A percentile compares a stretch with the other conserved stretches of the same genome.
Conservation (phyloP, 2,329 filamentous ascomycete genomes). For the Exophiala spinifera region DNA sequence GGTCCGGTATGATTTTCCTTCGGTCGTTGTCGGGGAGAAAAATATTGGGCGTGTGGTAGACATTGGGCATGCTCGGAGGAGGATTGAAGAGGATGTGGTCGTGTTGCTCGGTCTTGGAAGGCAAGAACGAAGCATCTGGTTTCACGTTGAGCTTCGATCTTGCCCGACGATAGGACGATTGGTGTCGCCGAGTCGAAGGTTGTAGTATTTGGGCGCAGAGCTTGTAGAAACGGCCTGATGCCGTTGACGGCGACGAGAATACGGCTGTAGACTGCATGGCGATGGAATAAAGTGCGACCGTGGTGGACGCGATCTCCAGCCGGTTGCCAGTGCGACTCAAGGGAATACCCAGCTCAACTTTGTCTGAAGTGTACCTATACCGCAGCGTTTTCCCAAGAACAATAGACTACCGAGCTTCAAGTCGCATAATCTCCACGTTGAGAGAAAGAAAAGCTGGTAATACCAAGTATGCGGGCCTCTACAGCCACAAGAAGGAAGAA, state of each 20-base stretch:
- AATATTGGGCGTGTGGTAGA: conserved; percentile 62
- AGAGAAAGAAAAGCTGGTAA: too few species aligned
- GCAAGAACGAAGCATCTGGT: conserved; percentile 51
- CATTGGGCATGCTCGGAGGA: conserved; percentile 60
- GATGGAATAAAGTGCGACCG: not conserved
- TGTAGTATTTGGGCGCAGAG: conserved; percentile 28
- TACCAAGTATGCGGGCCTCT: too few species aligned
- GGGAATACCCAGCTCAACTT: too few species aligned
- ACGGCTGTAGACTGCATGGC: conserved; percentile 22
- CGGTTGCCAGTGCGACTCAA: too few species aligned
- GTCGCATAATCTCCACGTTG: too few species aligned
- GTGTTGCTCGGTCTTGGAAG: conserved; percentile 37
- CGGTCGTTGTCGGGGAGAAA: conserved; percentile 60
- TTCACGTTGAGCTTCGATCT: conserved; percentile 51
- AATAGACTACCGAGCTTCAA: too few species aligned
- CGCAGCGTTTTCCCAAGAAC: too few species aligned
- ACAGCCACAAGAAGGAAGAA: too few species aligned
- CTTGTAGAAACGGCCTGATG: conserved; percentile 29
- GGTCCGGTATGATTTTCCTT: conserved; percentile 26
- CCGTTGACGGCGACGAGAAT: conserved; percentile 7
- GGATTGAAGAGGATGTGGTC: conserved; percentile 65
- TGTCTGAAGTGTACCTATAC: too few species aligned
- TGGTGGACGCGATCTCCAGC: too few species aligned
- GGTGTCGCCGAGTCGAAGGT: conserved; percentile 38
- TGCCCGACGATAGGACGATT: conserved; percentile 51